Conservation (phyloP, 208 protist species). For the Kentomonas sorsogonicus region DNA sequence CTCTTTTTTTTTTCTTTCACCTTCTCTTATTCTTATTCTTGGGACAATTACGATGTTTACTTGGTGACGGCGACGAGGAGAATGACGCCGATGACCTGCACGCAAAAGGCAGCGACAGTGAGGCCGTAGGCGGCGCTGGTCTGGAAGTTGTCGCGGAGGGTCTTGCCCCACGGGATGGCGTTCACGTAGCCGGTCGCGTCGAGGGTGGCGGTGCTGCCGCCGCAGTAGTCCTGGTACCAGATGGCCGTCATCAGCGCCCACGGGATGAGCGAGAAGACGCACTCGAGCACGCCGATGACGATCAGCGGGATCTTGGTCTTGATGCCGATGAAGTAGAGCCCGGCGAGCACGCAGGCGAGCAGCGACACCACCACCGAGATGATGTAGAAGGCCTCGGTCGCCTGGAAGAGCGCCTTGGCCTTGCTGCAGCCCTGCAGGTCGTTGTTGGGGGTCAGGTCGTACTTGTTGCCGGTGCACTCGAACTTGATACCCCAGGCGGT, state of each 20-base stretch:
- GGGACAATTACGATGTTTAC: too few relatives aligned
- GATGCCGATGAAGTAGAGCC: constrained; percentile 29
- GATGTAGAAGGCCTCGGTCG: constrained; percentile 49
- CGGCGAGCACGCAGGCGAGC: constrained; percentile 16
- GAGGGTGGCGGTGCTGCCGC: constrained; percentile 2
- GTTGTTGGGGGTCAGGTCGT: constrained; percentile 19
- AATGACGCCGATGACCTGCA: constrained; percentile 30
- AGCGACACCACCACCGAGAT: constrained; percentile 43
- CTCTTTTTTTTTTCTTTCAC: too few relatives aligned
- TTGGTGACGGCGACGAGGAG: constrained; percentile 18
- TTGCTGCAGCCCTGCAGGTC: constrained; percentile 11
- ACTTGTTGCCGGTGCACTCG: constrained; percentile 24
- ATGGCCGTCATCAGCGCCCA: constrained; percentile 54
- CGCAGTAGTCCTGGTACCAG: constrained; percentile 30
- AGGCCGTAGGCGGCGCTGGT: constrained; percentile 41
- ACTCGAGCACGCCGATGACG: constrained; percentile 19
- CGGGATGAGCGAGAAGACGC: constrained; percentile 30
- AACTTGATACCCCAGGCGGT: constrained; percentile 49
- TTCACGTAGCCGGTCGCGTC: constrained; percentile 15
- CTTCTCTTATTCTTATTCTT: too few relatives aligned
- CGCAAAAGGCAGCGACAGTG: constrained; percentile 35
- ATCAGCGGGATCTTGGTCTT: constrained; percentile 17
- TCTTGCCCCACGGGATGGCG: constrained; percentile 19
- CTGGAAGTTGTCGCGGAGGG: constrained; percentile 26
- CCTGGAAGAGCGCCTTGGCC: constrained; percentile 39